Evolutionary conservation across 106 monocot genomes (phyloP), one percentile per base, ranked within the genome.

Genomic region (Posidonia australis): DNA sequence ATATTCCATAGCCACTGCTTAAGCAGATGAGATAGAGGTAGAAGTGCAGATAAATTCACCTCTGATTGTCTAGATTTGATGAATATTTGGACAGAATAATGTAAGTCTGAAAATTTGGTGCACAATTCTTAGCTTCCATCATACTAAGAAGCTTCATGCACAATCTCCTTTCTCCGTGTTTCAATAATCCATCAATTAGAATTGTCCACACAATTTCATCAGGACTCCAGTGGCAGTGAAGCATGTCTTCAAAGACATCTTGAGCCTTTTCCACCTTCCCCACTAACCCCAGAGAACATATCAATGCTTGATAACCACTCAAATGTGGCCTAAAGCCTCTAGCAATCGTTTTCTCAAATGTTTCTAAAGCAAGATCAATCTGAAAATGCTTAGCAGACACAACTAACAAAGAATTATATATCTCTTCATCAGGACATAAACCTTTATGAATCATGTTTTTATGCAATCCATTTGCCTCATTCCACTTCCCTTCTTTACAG

Each of bases 181-280:
- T 89, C 36, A 79, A 27, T 52, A 93, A 67, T 69, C 88, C 88
- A 83, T 93, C 93, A 60, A 93, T 81, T 25, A 93, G 74, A 46
- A 93, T 66, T 48, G 88, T 85, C 93, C 88, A 88, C n/a, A 78
- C 85, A 61, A 93, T 70, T 67, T 93, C 88, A 77, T 93, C 93
- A 66, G 93, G 81, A 85, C 69, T 89, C 84, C 82, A 93, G 17
- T 77, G 46, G 43, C 72, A 69, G 12, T 27, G 54, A 66, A 86
- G 83, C 78, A 93, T 77, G 62, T 59, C 70, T 30, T 76, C 77
- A 70, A 93, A 93, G 36, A 88, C 27, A 47, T 62, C 51, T 45
- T 69, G 70, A 64, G 85, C 92, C 49, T 81, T 70, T 70, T 76
- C 71, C 23, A 44, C 59, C 69, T 67, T 77, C 24, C 76, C 73